Base-by-base conservation (phyloP, 352 stramenopile species). In the Aphanomyces invadans region DNA sequence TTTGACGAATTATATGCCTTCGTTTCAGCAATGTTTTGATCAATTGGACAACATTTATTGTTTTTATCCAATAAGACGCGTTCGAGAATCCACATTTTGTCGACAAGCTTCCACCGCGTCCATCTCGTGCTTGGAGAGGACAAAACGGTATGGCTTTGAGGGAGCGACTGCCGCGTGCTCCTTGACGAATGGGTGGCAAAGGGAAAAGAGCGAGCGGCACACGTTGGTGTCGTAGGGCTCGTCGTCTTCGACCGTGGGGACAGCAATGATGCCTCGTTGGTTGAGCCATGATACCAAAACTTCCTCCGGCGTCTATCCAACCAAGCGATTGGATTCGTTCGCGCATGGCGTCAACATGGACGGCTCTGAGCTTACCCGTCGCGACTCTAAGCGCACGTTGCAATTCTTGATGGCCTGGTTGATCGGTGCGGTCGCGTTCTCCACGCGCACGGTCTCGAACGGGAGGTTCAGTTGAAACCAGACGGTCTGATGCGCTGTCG, bases 171-270 rank as follows among this genome's bases (percentile, higher is more conserved):
- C 36, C 10, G 55, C 39, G 11, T 23, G 19, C 9, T 64, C 55
- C 7, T 45, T n/a, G 31, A 52, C 36, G 32, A 64, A 64, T 1
- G 55, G 55, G 29, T 64, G 55, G 7, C 32, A 39, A 11, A 64
- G 55, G 11, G 32, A 33, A 17, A 64, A 64, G 36, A 64, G 36
- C 11, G 21, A 11, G 3, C n/a, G 19, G 55, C 32, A 48, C 11
- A 32, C 11, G 11, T 29, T 23, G 3, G 49, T 38, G 11, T 45
- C 25, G 55, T 64, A 64, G 19, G 55, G 36, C 12, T 64, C 55
- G 55, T 64, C 55, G 38, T 38, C 55, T 36, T 64, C 55, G 36
- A 64, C 55, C 11, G 38, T 39, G 5, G 55, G 55, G 1, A 52
- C 38, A 23, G 7, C 21, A 17, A 64, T 46, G 11, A 64, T n/a